Conservation (phyloP, 352 stramenopile genomes). For the Globisporangium takayamanum region DNA sequence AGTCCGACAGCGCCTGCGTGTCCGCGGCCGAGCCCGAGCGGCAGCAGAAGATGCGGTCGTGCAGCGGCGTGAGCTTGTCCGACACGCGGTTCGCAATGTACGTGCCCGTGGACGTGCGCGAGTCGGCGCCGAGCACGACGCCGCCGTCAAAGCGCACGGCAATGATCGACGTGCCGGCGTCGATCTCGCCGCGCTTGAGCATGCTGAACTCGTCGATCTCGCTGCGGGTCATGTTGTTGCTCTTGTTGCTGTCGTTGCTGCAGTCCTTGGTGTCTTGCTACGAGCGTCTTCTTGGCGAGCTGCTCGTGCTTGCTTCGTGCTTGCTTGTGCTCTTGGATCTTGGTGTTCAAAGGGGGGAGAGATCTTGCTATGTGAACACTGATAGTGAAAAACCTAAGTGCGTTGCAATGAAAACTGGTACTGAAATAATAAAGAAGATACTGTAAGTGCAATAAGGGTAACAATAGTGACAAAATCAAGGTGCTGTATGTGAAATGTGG, state of each 20-base stretch:
- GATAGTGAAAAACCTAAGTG: too few relatives aligned
- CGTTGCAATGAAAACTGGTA: too few relatives aligned
- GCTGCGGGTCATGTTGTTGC: constrained; percentile 11
- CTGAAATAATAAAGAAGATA: too few relatives aligned
- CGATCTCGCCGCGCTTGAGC: constrained; percentile 89
- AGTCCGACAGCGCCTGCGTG: constrained; percentile 91
- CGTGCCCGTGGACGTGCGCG: constrained; percentile 89
- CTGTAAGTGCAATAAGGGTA: too few relatives aligned
- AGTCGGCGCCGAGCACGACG: constrained; percentile 96
- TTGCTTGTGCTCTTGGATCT: too few relatives aligned
- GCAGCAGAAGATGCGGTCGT: constrained; percentile 97
- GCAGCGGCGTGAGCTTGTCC: constrained; percentile 97
- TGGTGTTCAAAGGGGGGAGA: too few relatives aligned
- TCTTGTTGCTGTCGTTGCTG: not conserved
- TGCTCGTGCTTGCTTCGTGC: too few relatives aligned
- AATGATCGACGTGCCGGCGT: constrained; percentile 98
- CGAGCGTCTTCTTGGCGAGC: too few relatives aligned
- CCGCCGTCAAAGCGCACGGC: constrained; percentile 94
- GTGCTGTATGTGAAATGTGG: too few relatives aligned
- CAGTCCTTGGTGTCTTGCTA: not conserved
- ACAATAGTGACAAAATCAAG: too few relatives aligned
- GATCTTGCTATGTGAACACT: too few relatives aligned
- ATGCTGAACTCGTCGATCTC: constrained; percentile 53
- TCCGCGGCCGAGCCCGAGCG: constrained; percentile 96
- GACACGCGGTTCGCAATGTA: constrained; percentile 98